A percentile compares a stretch with the other conserved stretches of the same genome.
Evolutionary conservation across 176 grass and related monocot genomes (phyloP).

Genomic region (maize (Zea mays)): DNA sequence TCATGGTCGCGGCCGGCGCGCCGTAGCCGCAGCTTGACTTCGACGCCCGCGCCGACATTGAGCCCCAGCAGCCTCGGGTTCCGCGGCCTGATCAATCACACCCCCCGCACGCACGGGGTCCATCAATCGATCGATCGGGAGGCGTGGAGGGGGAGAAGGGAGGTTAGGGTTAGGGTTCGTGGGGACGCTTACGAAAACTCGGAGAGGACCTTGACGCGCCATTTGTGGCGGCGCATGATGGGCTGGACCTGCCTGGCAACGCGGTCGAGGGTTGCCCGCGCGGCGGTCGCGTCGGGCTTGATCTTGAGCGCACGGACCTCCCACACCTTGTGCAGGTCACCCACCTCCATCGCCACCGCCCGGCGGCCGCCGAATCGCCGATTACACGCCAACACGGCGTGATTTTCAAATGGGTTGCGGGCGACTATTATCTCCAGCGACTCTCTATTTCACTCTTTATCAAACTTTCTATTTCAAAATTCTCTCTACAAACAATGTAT

Average conservation of each 20-base stretch:
- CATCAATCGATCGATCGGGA: not conserved
- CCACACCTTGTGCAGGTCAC: conserved; percentile 91
- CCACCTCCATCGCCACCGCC: conserved; percentile 59
- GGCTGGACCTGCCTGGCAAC: conserved; percentile 90
- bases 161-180: conserved; percentile 33
- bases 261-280: conserved; percentile 70
- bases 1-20: conserved; percentile 64
- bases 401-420: conserved; percentile 22
- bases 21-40: conserved; percentile 90
- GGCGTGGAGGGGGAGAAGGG: not conserved
- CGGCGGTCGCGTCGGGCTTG: conserved; percentile 69
- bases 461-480: too few relatives aligned
- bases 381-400: not conserved
- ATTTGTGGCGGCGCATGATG: conserved; percentile 95
- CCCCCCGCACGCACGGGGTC: not conserved
- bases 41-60: conserved; percentile 63
- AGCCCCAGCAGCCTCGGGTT: conserved; percentile 85
- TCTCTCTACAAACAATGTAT: too few relatives aligned
- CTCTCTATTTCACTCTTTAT: too few relatives aligned
- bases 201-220: conserved; percentile 83
- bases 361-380: not conserved
- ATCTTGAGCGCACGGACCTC: conserved; percentile 69
- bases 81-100: conserved; percentile 47
- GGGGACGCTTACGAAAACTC: conserved; percentile 72
- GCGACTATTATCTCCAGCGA: too few relatives aligned